Conservation (phyloP, 768 basidiomycete species). For the Lentinus tigrinus region DNA sequence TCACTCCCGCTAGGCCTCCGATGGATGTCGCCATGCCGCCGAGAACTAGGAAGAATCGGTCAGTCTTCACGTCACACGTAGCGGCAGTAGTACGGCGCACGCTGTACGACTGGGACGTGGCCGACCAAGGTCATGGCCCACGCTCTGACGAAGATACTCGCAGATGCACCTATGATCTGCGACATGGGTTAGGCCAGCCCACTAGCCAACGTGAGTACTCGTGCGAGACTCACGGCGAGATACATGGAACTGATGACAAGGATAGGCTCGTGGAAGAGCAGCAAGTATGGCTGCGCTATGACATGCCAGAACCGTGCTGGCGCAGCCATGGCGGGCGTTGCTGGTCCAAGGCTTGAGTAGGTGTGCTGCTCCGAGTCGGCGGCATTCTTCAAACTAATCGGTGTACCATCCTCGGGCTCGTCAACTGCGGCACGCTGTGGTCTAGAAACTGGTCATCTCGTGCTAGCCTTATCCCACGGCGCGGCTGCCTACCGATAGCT, state of each 20-base stretch:
- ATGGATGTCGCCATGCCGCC: constrained; percentile 51
- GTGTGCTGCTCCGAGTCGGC: too few relatives aligned
- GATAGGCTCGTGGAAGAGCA: constrained; percentile 67
- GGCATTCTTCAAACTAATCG: too few relatives aligned
- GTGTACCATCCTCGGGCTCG: too few relatives aligned
- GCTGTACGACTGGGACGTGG: constrained; percentile 47
- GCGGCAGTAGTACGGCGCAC: neutral
- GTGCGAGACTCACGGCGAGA: constrained; percentile 46
- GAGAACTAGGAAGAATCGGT: constrained; percentile 14
- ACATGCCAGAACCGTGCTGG: too few relatives aligned
- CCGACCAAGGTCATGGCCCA: constrained; percentile 55
- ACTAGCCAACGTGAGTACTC: neutral
- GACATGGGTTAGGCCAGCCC: neutral
- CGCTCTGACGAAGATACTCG: constrained; percentile 61
- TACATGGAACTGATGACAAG: constrained; percentile 62
- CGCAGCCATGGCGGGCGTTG: too few relatives aligned
- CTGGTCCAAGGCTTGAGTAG: too few relatives aligned
- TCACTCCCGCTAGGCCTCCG: constrained; percentile 52
- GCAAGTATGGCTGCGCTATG: constrained; percentile 56
- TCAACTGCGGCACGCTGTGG: too few relatives aligned
- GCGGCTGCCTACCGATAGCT: constrained; percentile 31
- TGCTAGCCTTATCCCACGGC: too few relatives aligned
- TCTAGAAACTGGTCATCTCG: too few relatives aligned
- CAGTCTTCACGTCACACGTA: neutral
- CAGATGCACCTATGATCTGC: constrained; percentile 60